A percentile compares a stretch with the other conserved stretches of the same genome.
Evolutionary conservation across 2,329 filamentous ascomycete species (phyloP).

Genomic region (Huntiella decipiens): DNA sequence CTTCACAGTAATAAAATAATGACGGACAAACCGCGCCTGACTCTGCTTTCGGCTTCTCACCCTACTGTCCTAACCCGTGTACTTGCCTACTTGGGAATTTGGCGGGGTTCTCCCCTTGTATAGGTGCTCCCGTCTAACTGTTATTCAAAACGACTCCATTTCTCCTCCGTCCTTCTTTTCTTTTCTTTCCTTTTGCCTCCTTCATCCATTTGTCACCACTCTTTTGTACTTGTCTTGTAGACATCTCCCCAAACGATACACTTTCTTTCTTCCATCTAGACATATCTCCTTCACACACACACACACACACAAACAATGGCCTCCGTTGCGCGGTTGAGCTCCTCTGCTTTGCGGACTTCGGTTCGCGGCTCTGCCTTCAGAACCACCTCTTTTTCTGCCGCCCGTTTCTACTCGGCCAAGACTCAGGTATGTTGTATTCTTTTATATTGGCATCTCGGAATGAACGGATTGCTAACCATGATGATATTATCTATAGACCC

Average conservation of each 20-base stretch:
- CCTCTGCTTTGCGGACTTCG: conserved; percentile 63
- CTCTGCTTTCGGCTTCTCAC: conserved; percentile 17
- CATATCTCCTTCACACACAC: conserved; percentile 15
- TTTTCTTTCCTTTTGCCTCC: conserved; percentile 15
- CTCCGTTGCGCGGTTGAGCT: conserved; percentile 62
- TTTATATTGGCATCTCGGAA: not conserved
- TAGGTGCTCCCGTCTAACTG: conserved; percentile 13
- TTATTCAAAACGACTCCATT: conserved; percentile 12
- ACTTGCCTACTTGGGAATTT: conserved; percentile 11
- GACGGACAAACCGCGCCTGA: not conserved
- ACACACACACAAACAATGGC: conserved; percentile 44
- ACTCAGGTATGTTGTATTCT: conserved; percentile 40
- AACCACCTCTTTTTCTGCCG: conserved; percentile 59
- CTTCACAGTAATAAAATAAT: too few species aligned
- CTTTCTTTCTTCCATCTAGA: conserved; percentile 2
- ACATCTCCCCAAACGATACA: conserved; percentile 1
- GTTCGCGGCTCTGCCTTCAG: conserved; percentile 47
- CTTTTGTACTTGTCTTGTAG: conserved; percentile 1
- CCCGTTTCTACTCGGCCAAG: conserved; percentile 88
- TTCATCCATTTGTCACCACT: conserved; percentile 8
- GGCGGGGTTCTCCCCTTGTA: conserved; percentile 15
- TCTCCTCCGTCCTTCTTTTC: conserved; percentile 20
- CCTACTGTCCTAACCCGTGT: conserved; percentile 2
- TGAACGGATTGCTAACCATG: not conserved
- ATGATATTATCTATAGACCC: conserved; percentile 37